Evolutionary conservation across 2,329 filamentous ascomycete genomes (phyloP).

Genomic region (Fusarium tanahbumbuense): DNA sequence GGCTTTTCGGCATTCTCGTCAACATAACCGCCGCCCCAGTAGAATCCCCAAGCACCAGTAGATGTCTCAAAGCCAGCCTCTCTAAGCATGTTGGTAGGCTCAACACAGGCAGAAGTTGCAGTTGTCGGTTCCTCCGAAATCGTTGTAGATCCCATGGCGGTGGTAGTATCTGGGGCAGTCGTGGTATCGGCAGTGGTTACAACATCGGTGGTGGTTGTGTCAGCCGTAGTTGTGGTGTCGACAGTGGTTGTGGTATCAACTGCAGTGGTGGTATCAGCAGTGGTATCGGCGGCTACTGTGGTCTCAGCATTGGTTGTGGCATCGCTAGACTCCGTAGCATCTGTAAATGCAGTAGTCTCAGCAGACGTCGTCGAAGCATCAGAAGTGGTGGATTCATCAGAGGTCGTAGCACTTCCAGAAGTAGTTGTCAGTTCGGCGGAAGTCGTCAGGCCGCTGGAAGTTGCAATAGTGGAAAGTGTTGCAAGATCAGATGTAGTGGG

Average conservation of each 20-base stretch:
- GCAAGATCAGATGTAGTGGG: not conserved
- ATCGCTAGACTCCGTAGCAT: not conserved
- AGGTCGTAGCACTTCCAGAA: not conserved
- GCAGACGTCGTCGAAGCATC: not conserved
- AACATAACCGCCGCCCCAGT: constrained; percentile 3
- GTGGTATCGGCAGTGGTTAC: not conserved
- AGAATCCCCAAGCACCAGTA: not conserved
- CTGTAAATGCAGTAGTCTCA: not conserved
- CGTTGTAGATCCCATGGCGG: not conserved
- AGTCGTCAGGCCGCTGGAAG: not conserved
- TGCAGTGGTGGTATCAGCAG: accelerated
- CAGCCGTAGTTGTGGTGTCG: no score
- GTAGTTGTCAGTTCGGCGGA: not conserved
- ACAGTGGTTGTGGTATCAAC: no score
- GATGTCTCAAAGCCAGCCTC: constrained; percentile 1
- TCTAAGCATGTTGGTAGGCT: constrained; percentile 9
- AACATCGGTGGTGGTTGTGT: no score
- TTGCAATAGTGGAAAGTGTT: not conserved
- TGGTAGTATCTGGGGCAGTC: not conserved
- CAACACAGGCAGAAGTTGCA: constrained; percentile 7
- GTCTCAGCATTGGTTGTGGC: no score
- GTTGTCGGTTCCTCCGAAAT: constrained; percentile 5
- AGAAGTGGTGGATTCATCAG: no score
- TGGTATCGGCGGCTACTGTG: no score
- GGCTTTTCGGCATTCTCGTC: accelerated